Conservation (phyloP, 495 filamentous ascomycete species). For the Trichoderma erinaceum region DNA sequence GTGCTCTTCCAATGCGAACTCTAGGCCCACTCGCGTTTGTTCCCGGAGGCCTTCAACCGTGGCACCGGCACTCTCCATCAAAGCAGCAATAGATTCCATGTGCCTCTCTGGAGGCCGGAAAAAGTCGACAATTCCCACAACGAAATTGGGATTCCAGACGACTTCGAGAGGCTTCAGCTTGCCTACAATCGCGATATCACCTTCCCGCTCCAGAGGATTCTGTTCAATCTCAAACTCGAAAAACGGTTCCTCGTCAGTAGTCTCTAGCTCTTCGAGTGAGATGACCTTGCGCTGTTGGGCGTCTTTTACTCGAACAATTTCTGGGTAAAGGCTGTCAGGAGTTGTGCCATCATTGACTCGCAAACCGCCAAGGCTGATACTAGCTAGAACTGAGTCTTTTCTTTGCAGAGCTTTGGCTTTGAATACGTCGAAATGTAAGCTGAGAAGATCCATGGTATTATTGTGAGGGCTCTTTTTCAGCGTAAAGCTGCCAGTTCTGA, state of each 20-base stretch:
- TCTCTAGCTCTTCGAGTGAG: conserved; percentile 59
- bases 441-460: conserved; percentile 69
- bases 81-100: conserved; percentile 93
- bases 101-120: conserved; percentile 94
- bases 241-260: conserved; percentile 61
- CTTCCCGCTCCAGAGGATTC: conserved; percentile 86
- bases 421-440: conserved; percentile 89
- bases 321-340: conserved; percentile 77
- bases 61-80: conserved; percentile 90
- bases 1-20: conserved; percentile 94
- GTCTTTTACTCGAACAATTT: conserved; percentile 93
- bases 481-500: conserved; percentile 90
- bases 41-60: conserved; percentile 91
- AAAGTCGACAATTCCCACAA: conserved; percentile 84
- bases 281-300: conserved; percentile 46
- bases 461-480: conserved; percentile 82
- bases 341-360: conserved; percentile 95
- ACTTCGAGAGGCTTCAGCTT: conserved; percentile 95
- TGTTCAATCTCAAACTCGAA: conserved; percentile 91
- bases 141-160: conserved; percentile 89
- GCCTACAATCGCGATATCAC: conserved; percentile 80
- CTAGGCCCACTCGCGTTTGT: conserved; percentile 89
- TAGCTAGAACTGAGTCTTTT: conserved; percentile 80
- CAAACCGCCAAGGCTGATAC: conserved; percentile 85
- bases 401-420: conserved; percentile 79